phyloP scores from a whole-genome alignment of 495 filamentous ascomycete genomes.

The Oleoguttula mirabilis region DNA sequence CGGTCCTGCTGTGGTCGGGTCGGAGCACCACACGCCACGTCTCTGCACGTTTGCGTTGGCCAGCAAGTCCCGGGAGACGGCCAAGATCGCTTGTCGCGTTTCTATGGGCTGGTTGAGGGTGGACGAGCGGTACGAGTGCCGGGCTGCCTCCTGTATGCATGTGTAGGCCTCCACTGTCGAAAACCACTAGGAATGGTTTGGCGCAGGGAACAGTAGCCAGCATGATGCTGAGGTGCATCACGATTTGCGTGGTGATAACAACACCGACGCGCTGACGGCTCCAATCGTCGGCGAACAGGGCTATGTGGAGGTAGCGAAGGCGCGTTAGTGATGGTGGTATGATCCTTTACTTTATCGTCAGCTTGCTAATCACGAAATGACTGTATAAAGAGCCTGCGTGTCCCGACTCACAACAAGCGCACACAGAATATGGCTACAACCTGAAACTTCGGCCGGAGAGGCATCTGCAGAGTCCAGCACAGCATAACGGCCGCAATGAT shows the following conservation, averaged over 20 bases:
- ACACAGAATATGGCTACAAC: constrained; percentile 6
- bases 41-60: neutral
- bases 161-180: constrained; percentile 1
- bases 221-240: constrained; percentile 13
- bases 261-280: constrained; percentile 1
- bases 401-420: constrained; percentile 11
- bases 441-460: neutral
- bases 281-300: constrained; percentile 9
- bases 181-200: constrained; percentile 12
- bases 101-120: no score
- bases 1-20: no score
- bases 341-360: no score
- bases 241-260: constrained; percentile 7
- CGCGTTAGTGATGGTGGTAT: constrained; percentile 1
- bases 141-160: no score
- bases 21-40: no score
- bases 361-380: no score
- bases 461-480: constrained; percentile 10
- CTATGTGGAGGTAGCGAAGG: constrained; percentile 1
- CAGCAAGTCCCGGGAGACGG: neutral
- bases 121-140: no score
- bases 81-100: neutral
- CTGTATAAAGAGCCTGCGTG: no score
- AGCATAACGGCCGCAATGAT: constrained; percentile 3
- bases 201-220: constrained; percentile 15